phyloP scores from a whole-genome alignment of 106 monocot genomes.

The Dendrobium nobile region DNA sequence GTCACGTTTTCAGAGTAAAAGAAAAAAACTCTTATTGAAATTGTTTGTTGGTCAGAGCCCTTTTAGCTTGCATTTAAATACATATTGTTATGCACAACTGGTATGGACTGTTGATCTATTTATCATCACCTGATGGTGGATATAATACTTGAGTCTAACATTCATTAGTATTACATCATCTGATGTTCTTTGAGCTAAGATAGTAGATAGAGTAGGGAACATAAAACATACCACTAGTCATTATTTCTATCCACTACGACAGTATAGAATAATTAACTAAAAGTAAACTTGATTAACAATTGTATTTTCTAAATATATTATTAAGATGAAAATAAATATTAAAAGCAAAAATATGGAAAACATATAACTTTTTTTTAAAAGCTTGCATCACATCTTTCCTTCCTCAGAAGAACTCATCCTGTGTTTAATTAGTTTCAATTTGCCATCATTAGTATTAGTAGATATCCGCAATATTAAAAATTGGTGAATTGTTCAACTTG shows the following conservation, averaged over 20 bases:
- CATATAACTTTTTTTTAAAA: too few relatives aligned
- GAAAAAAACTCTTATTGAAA: not conserved
- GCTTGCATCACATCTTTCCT: too few relatives aligned
- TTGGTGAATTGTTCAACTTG: too few relatives aligned
- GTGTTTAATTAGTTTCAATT: too few relatives aligned
- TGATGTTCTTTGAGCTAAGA: not conserved
- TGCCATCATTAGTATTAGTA: too few relatives aligned
- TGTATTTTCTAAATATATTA: too few relatives aligned
- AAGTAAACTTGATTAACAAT: too few relatives aligned
- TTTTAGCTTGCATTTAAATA: not conserved
- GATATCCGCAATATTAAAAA: too few relatives aligned
- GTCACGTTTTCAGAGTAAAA: not conserved
- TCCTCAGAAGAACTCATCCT: too few relatives aligned
- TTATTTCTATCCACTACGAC: not conserved
- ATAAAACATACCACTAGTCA: not conserved
- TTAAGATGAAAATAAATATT: too few relatives aligned
- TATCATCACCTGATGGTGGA: not conserved
- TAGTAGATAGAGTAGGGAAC: not conserved
- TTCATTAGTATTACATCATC: not conserved
- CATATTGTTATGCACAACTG: not conserved
- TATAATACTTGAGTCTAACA: not conserved
- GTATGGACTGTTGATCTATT: not conserved
- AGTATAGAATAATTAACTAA: too few relatives aligned
- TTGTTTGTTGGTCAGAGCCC: not conserved
- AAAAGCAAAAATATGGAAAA: too few relatives aligned